Evolutionary conservation across 805 yeast genomes (phyloP), one percentile per base, ranked within the genome.

Genomic region (Starmerella gropengiesseri): DNA sequence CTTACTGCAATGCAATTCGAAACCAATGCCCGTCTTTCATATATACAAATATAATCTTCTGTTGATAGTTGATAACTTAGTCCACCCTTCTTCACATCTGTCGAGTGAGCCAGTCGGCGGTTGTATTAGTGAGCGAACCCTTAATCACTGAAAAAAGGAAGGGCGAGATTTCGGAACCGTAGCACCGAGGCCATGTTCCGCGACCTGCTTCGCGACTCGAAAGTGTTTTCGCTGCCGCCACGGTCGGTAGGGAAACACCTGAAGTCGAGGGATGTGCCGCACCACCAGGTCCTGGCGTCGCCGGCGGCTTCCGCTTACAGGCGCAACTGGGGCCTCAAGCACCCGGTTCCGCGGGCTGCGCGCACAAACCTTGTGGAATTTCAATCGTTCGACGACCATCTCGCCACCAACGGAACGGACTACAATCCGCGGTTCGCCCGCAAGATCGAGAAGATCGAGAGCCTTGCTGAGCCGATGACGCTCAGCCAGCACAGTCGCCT

Each of bases 301-400:
- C 58, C 63, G 6, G 46, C 59, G 9, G 54, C 63, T 4, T 55
- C 61, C 2, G 56, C 56, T 36, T 50, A 52, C 49, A 55, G 63
- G 23, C 50, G 55, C n/a, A 51, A 61, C 51, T 61, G 63, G 62
- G 65, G 65, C n/a, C 55, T 61, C 27, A 61, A 61, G 48, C 42
- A 44, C 45, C 48, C 50, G 33, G 52, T 47, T 2, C 37, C 37
- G 14, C 41, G 55, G 21, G 55, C 51, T 35, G 59, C 60, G 28
- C 45, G 47, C 28, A 43, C 58, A 3, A 47, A 51, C 12, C 46
- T 50, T 16, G 43, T 61, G 22, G 49, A 50, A 23, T 54, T 58
- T 17, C 34, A 41, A 16, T 49, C 48, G 23, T 42, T 60, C 36
- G 63, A 60, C 33, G 56, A 52, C 40, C 48, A 47, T 12, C 48